phyloP scores from a whole-genome alignment of 371 early-diverging fungal species.

The Syncephalastrum racemosum region DNA sequence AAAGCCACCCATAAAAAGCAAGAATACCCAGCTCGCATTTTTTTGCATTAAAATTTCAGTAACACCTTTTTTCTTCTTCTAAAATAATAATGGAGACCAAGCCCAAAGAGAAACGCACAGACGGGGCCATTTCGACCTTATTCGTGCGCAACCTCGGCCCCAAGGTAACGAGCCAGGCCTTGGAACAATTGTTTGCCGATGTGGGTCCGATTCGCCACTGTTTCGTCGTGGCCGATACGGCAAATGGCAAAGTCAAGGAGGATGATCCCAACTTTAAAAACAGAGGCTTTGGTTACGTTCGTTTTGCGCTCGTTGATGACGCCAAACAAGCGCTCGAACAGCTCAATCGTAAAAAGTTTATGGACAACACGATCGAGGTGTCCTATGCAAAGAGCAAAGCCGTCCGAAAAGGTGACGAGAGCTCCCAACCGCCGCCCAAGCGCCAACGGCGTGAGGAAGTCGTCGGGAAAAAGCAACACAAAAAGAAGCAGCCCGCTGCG shows the following conservation, averaged over 20 bases:
- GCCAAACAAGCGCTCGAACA: constrained; percentile 78
- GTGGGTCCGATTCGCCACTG: constrained; percentile 89
- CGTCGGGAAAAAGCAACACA: not conserved
- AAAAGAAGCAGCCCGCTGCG: constrained; percentile 1
- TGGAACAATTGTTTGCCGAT: constrained; percentile 87
- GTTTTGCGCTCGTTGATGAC: constrained; percentile 87
- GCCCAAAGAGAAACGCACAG: not conserved
- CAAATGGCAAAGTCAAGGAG: constrained; percentile 34
- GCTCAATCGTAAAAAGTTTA: constrained; percentile 68
- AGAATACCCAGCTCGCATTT: no score
- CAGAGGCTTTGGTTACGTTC: constrained; percentile 91
- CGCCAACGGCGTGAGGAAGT: not conserved
- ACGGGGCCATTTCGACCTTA: constrained; percentile 63
- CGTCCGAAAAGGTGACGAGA: constrained; percentile 5
- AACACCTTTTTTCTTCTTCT: no score
- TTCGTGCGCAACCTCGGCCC: constrained; percentile 88
- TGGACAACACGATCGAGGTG: constrained; percentile 64
- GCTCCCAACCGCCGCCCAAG: not conserved
- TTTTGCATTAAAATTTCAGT: no score
- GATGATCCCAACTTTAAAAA: constrained; percentile 44
- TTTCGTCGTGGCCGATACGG: constrained; percentile 76
- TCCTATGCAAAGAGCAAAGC: constrained; percentile 65
- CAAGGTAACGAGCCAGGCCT: constrained; percentile 73
- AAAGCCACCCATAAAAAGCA: no score
- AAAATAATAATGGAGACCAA: no score